phyloP scores from a whole-genome alignment of 805 yeast genomes.

The Metschnikowia baotianmanensis region DNA sequence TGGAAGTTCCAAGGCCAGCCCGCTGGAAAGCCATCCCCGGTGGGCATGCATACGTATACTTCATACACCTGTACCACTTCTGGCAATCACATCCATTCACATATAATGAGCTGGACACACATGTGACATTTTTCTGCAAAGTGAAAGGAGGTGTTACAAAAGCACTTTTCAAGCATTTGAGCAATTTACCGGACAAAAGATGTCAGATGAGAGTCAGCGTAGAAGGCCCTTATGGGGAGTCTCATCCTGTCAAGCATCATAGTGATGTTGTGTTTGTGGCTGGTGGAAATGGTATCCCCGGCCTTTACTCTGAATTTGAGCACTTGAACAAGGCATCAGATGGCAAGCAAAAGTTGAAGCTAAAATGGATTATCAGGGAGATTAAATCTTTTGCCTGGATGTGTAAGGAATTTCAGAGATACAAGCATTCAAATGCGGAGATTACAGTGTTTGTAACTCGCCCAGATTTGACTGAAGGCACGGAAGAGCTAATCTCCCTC shows the following conservation, averaged over 20 bases:
- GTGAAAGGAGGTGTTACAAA: conserved; percentile 39
- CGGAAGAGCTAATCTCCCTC: conserved; percentile 15
- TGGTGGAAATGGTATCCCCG: conserved; percentile 77
- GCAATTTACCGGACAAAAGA: conserved; percentile 27
- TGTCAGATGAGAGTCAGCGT: conserved; percentile 30
- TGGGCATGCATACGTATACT: conserved; percentile 54
- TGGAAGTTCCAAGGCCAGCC: conserved; percentile 47
- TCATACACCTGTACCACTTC: conserved; percentile 48
- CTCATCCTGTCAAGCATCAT: conserved; percentile 47
- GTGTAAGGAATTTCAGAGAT: conserved; percentile 34
- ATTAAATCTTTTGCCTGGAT: conserved; percentile 41
- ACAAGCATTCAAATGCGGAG: conserved; percentile 29
- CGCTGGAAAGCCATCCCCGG: conserved; percentile 55
- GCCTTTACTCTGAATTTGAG: conserved; percentile 41
- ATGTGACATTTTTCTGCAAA: conserved; percentile 32
- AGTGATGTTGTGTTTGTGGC: conserved; percentile 59
- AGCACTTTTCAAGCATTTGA: conserved; percentile 27
- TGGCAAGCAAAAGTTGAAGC: conserved; percentile 19
- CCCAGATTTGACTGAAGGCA: conserved; percentile 6
- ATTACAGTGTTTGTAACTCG: conserved; percentile 35
- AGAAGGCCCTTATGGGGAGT: conserved; percentile 73
- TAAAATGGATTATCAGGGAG: conserved; percentile 41
- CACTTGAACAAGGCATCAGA: conserved; percentile 22
- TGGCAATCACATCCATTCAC: conserved; percentile 73
- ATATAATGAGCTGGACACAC: conserved; percentile 16